Base-by-base conservation (phyloP, 345 rosid genomes). In the Salix brachista region DNA sequence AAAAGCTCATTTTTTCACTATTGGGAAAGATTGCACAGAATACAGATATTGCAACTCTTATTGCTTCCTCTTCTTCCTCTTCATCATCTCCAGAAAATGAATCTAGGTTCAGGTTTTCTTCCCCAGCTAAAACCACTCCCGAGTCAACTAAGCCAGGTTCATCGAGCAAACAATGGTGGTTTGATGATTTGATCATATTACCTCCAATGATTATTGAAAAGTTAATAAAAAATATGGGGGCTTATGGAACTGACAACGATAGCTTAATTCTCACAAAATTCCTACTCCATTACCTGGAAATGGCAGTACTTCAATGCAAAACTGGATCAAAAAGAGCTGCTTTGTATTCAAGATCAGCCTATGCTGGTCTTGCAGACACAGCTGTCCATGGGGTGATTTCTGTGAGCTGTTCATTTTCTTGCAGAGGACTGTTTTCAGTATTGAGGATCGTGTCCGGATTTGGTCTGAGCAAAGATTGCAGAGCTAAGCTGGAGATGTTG, bases 141-240 rank as follows among this genome's bases (percentile, higher is more conserved):
- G 80, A 77, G 10, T 75, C 82, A 26, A 54, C 28, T 36, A 84
- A 80, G 61, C 86, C 79, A 21, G 75, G 77, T 34, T 77, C 83
- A 34, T 70, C 85, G 75, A 77, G 83, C 71, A 87, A 87, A 58
- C 86, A 81, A 44, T 93, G 98, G 96, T 93, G 98, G 96, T 93
- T 93, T 46, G 87, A 90, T 19, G 97, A 86, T 72, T 44, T 91
- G 78, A 60, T 89, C 5, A 37, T 46, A 37, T 81, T 93, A 19
- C 78, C 92, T 10, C 93, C 96, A 12, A 56, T 69, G 54, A 82
- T 84, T 11, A 83, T 91, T 4, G 87, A 75, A 46, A 93, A 79
- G 81, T 25, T 93, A 34, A 77, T 88, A 30, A 84, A 78, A 77
- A 87, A 76, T 37, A 77, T 89, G 30, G 88, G 92, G 41, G 89